Evolutionary conservation across 768 basidiomycete genomes (phyloP), one percentile per base, ranked within the genome.

Genomic region (Peribolospora kevripleyi): DNA sequence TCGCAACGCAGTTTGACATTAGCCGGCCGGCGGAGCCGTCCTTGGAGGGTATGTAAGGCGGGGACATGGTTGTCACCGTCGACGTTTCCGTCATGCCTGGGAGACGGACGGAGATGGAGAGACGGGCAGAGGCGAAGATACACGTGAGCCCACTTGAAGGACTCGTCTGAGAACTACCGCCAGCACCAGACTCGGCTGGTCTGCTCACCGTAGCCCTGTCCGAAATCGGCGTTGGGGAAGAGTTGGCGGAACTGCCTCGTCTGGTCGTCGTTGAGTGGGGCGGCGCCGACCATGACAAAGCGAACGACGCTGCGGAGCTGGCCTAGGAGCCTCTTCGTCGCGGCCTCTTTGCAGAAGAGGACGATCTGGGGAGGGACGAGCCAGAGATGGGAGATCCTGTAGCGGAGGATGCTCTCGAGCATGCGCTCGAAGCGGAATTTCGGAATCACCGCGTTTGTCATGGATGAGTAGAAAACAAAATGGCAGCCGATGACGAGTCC

Each of bases 341-440:
- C 11, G 9, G 46, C 53, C 7, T 56, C 42, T 50, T 61, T 61
- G 50, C 56, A 46, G 41, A 59, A 47, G 14, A 59, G n/a, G 47
- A 59, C 38, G 43, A 61, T 36, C 51, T 51, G 49, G 0, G 57
- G 57, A 8, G 57, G 59, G 0, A 61, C 60, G 48, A 61, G 50
- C 47, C 40, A 61, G 10, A 61, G 60, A 4, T 50, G 46, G n/a
- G 58, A 51, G 52, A 61, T 43, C 37, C 52, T 49, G 43, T 50
- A 48, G 8, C 49, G 43, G 49, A 53, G 42, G 47, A 61, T 55
- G 1, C 58, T 47, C 3, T 56, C 50, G 51, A 50, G 48, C 46
- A 61, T 56, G 1, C 4, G 25, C 5, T 49, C n/a, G 3, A 55
- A 14, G 2, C 50, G 41, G 45, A 61, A 61, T 39, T 50, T 54